phyloP scores from a whole-genome alignment of 1,284 basidiomycete species.

The Sphagnurus paluster region DNA sequence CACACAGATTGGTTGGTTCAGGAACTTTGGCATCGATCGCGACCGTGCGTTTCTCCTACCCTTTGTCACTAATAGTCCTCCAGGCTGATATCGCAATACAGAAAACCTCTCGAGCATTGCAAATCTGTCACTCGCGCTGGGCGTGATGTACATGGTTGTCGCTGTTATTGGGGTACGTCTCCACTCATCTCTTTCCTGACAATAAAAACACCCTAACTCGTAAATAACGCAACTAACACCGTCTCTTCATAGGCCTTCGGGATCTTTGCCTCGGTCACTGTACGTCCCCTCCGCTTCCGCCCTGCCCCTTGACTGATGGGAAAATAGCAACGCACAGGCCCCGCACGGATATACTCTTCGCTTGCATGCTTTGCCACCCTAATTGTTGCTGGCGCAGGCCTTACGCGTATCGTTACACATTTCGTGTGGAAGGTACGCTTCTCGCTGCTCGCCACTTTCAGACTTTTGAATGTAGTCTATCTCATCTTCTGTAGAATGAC shows the following conservation, averaged over 20 bases:
- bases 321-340: constrained; percentile 56
- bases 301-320: neutral
- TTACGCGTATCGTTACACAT: constrained; percentile 63
- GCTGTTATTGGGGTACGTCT: constrained; percentile 51
- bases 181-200: constrained; percentile 24
- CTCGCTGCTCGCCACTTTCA: neutral
- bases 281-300: constrained; percentile 35
- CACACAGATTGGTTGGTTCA: constrained; percentile 58
- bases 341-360: constrained; percentile 59
- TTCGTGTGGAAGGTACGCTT: constrained; percentile 62
- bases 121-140: constrained; percentile 36
- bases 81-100: constrained; percentile 29
- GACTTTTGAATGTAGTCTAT: too few species aligned
- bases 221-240: too few species aligned
- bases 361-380: constrained; percentile 52
- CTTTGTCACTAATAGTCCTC: neutral
- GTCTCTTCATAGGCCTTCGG: constrained; percentile 38
- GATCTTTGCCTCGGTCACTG: constrained; percentile 50
- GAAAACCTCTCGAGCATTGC: constrained; percentile 30
- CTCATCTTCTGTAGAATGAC: constrained; percentile 37
- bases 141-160: constrained; percentile 34
- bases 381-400: constrained; percentile 52
- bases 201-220: too few species aligned
- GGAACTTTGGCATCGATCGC: constrained; percentile 48
- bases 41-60: constrained; percentile 39